Evolutionary conservation across 1,284 basidiomycete species (phyloP).

Genomic region (Heterobasidion parviporum): DNA sequence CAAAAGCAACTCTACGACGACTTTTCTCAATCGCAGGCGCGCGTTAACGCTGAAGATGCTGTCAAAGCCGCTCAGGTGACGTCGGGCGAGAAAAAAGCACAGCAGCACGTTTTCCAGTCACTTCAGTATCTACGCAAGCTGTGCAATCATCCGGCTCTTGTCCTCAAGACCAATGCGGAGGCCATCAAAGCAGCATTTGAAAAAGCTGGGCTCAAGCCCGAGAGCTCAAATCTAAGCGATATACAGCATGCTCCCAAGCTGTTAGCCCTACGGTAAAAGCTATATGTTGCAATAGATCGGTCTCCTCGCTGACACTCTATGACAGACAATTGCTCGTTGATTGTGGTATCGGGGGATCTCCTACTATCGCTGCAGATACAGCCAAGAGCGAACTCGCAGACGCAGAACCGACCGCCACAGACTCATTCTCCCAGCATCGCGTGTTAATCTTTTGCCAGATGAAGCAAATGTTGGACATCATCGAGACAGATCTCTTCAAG

Average conservation of each 20-base stretch:
- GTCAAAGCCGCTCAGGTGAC: conserved; percentile 35
- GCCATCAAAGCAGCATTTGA: conserved; percentile 57
- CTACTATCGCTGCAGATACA: conserved; percentile 31
- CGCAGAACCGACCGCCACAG: conserved; percentile 43
- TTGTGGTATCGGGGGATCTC: conserved; percentile 81
- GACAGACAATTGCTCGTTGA: conserved; percentile 85
- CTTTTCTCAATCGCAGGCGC: conserved; percentile 78
- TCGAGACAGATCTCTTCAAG: conserved; percentile 91
- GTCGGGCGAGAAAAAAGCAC: conserved; percentile 27
- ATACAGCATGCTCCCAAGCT: conserved; percentile 93
- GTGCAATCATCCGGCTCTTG: conserved; percentile 93
- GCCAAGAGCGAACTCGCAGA: conserved; percentile 60
- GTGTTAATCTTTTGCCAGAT: conserved; percentile 99
- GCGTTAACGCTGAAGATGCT: conserved; percentile 54
- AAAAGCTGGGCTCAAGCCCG: conserved; percentile 37
- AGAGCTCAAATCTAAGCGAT: conserved; percentile 52
- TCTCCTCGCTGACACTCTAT: conserved; percentile 1
- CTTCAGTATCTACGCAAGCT: conserved; percentile 96
- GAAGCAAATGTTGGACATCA: conserved; percentile 98
- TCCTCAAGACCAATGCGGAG: conserved; percentile 59
- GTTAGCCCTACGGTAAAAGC: conserved; percentile 73
- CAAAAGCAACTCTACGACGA: conserved; percentile 94
- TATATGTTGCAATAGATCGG: conserved; percentile 7
- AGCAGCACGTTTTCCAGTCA: conserved; percentile 92
- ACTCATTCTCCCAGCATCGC: conserved; percentile 86